These are phyloP conservation scores for Citrullus amarus DNA, from an alignment of 306 rosid species.

Conservation along the genomic window DNA sequence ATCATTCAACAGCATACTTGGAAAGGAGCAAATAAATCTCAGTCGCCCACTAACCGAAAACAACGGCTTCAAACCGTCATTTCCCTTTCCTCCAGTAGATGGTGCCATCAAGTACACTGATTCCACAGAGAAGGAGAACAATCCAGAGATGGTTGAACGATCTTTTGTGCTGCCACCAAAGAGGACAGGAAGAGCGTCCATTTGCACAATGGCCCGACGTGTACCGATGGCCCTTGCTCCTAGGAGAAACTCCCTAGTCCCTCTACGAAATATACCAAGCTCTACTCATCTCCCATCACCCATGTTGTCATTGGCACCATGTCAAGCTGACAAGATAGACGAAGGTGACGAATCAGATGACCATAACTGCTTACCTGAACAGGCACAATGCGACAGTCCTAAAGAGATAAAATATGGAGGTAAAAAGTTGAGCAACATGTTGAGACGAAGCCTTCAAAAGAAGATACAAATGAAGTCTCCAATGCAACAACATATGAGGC, in stretches of 20 bases:
- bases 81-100: slow-evolving; percentile 41
- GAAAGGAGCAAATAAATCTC: slow-evolving; percentile 41
- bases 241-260: slow-evolving; percentile 83
- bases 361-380: slow-evolving; percentile 28
- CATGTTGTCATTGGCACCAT: slow-evolving; percentile 26
- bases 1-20: slow-evolving; percentile 8
- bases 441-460: slow-evolving; percentile 70
- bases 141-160: slow-evolving; percentile 47
- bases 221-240: slow-evolving; percentile 37
- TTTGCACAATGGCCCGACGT: slow-evolving; percentile 46
- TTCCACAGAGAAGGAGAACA: slow-evolving; percentile 72
- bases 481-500: slow-evolving; percentile 54
- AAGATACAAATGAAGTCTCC: slow-evolving; percentile 57
- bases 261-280: slow-evolving; percentile 49
- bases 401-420: slow-evolving; percentile 41
- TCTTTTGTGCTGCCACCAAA: slow-evolving; percentile 46
- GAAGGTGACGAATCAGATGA: slow-evolving; percentile 28
- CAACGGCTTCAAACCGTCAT: slow-evolving; percentile 27
- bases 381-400: slow-evolving; percentile 57
- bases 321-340: slow-evolving; percentile 37
- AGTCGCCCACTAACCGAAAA: slow-evolving; percentile 48
- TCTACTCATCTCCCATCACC: slow-evolving; percentile 34
- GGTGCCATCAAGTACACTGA: slow-evolving; percentile 37
- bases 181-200: slow-evolving; percentile 64
- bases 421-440: slow-evolving; percentile 52